These are phyloP conservation scores for Leccinum pallidistipes DNA, from an alignment of 1,284 basidiomycete species.

Conservation along the genomic window DNA sequence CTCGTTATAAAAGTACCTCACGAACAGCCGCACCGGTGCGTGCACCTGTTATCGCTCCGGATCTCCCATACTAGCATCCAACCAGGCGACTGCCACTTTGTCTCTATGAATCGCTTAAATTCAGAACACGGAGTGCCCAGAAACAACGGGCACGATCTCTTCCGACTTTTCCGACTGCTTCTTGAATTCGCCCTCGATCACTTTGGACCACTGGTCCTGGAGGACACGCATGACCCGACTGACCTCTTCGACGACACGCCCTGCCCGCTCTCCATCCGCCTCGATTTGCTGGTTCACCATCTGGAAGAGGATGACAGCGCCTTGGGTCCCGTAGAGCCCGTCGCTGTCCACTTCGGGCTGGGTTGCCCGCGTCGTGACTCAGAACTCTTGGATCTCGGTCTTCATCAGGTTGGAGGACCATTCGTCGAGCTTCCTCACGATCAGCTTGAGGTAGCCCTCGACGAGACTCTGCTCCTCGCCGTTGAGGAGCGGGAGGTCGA, in stretches of 20 bases:
- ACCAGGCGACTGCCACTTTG: no score
- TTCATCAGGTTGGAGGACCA: conserved; percentile 96
- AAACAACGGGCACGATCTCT: conserved; percentile 40
- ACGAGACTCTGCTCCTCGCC: conserved; percentile 93
- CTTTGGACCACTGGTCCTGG: conserved; percentile 86
- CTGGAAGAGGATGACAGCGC: conserved; percentile 94
- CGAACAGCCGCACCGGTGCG: conserved; percentile 64
- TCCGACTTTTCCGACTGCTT: conserved; percentile 89
- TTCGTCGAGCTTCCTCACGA: conserved; percentile 95
- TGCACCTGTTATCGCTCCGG: conserved; percentile 53
- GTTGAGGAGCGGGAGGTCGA: conserved; percentile 89
- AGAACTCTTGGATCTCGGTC: conserved; percentile 85
- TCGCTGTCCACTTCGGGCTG: conserved; percentile 90
- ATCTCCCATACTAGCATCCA: no score
- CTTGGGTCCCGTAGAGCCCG: conserved; percentile 89
- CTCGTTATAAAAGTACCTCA: conserved; percentile 27
- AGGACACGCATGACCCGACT: conserved; percentile 90
- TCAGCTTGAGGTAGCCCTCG: conserved; percentile 93
- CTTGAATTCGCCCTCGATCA: conserved; percentile 85
- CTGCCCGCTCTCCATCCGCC: conserved; percentile 90
- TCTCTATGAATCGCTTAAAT: no score
- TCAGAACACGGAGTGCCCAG: no score
- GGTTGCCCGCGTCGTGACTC: conserved; percentile 64
- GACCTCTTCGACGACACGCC: conserved; percentile 90
- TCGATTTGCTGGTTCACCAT: conserved; percentile 99